Conservation (phyloP, 2,329 filamentous ascomycete species). For the Chaetomium strumarium region DNA sequence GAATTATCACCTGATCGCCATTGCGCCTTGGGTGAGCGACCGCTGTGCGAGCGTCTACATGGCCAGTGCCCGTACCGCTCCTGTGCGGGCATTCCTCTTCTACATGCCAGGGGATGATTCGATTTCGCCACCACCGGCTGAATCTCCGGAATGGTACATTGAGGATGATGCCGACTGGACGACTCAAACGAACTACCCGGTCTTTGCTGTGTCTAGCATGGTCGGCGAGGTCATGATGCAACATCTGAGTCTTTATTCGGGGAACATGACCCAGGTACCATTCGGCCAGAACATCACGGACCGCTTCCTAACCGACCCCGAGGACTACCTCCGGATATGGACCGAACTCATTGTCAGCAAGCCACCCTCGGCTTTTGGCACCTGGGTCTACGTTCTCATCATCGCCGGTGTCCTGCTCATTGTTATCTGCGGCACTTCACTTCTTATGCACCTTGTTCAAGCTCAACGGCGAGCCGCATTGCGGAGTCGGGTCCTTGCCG, state of each 20-base stretch:
- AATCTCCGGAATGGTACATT: constrained; percentile 64
- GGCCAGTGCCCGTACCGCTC: constrained; percentile 49
- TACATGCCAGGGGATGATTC: constrained; percentile 53
- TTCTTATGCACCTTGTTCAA: constrained; percentile 73
- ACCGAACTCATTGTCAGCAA: constrained; percentile 46
- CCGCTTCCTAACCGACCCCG: constrained; percentile 48
- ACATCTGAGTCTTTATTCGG: constrained; percentile 70
- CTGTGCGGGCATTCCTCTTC: constrained; percentile 58
- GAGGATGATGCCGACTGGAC: constrained; percentile 68
- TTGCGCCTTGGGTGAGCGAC: constrained; percentile 79
- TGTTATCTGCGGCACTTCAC: constrained; percentile 61
- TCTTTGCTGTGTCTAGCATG: constrained; percentile 71
- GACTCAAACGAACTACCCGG: constrained; percentile 62
- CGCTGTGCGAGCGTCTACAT: constrained; percentile 72
- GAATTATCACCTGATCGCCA: constrained; percentile 69
- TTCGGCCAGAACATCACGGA: constrained; percentile 50
- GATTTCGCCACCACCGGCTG: constrained; percentile 57
- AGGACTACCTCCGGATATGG: constrained; percentile 57
- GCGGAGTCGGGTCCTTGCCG: constrained; percentile 63
- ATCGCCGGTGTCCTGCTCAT: constrained; percentile 66
- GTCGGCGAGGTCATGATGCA: constrained; percentile 64
- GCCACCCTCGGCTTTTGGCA: constrained; percentile 53
- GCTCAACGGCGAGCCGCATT: constrained; percentile 62
- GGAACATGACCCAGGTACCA: constrained; percentile 59
- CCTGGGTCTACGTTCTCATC: constrained; percentile 74